A percentile compares a stretch with the other conserved stretches of the same genome.
Conservation (phyloP, 768 basidiomycete species). For the Lactifluus echinatus region DNA sequence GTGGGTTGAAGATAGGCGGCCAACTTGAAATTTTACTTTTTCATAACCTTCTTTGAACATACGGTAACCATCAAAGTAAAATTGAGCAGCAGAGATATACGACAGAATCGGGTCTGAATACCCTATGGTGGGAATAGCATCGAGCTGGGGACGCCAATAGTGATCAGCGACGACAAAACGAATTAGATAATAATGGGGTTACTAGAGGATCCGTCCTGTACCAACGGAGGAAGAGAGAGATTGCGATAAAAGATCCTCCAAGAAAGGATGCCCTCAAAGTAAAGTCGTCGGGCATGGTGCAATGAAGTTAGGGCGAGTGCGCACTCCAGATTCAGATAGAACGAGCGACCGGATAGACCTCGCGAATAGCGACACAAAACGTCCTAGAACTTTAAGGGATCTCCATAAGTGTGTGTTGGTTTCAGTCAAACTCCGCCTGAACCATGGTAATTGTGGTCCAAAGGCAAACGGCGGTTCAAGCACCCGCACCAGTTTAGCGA, state of each 20-base stretch:
- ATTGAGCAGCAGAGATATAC: slow-evolving; percentile 15
- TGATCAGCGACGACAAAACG: neutral
- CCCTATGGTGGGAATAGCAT: slow-evolving; percentile 27
- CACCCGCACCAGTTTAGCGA: too few relatives aligned
- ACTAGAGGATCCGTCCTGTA: neutral
- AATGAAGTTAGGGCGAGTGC: neutral
- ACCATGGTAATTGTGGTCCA: too few relatives aligned
- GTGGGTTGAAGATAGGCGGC: neutral
- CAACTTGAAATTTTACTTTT: slow-evolving; percentile 29
- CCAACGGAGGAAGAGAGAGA: neutral
- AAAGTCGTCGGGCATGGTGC: slow-evolving; percentile 1
- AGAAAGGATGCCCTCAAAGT: neutral
- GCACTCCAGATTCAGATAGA: too few relatives aligned
- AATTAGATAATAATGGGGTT: neutral
- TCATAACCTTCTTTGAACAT: slow-evolving; percentile 3
- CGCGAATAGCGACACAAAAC: too few relatives aligned
- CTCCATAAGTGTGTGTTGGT: too few relatives aligned
- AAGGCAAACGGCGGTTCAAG: too few relatives aligned
- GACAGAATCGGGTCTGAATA: slow-evolving; percentile 24
- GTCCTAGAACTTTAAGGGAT: too few relatives aligned
- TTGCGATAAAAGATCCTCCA: neutral
- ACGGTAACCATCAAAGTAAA: neutral
- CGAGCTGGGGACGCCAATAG: slow-evolving; percentile 4
- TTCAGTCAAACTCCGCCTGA: too few relatives aligned
- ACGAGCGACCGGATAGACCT: too few relatives aligned